Evolutionary conservation across 129 eudicot species (phyloP), one percentile per base, ranked within the genome.

Genomic region (Lactuca saligna): DNA sequence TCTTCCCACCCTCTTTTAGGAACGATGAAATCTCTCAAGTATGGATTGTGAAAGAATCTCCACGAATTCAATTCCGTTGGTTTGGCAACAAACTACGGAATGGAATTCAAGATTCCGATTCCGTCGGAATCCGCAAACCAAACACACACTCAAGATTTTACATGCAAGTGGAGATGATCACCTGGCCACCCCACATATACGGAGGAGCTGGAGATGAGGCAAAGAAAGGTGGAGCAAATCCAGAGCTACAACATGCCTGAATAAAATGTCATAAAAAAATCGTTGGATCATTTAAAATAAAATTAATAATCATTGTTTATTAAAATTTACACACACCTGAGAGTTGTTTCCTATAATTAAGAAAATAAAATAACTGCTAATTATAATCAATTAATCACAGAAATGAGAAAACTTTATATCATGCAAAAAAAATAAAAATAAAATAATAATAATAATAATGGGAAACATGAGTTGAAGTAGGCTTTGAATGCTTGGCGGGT

Each of bases 161-260:
- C 39, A 51, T 11, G 25, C 31, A 29, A 71, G 41, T 61, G 1
- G 7, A 34, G 67, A 54, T 49, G 57, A 59, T 76, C 56, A 93
- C 98, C 98, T 93, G 98, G 58, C 86, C 86, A 41, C 87, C 95
- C 98, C 96, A 89, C 84, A 87, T 68, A 79, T 86, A 93, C 34
- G 96, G 96, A 81, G 89, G 96, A n/a, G 98, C 95, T 9, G 96
- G 90, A 82, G 96, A 82, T 61, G 98, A 81, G 60, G 98, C 91
- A 66, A 80, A 88, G 67, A 92, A 92, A 44, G 98, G 95, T 17
- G 98, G 92, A 79, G 96, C 61, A 75, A 81, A 91, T 66, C 95
- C 95, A 81, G 87, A 78, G 71, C 92, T 82, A 85, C 89, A 93
- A 83, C 83, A 89, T 41, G 98, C 98, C 98, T 93, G 80, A 39